Conservation (phyloP, 192 early-diverging fungal species). For the Backusella australiensis region DNA sequence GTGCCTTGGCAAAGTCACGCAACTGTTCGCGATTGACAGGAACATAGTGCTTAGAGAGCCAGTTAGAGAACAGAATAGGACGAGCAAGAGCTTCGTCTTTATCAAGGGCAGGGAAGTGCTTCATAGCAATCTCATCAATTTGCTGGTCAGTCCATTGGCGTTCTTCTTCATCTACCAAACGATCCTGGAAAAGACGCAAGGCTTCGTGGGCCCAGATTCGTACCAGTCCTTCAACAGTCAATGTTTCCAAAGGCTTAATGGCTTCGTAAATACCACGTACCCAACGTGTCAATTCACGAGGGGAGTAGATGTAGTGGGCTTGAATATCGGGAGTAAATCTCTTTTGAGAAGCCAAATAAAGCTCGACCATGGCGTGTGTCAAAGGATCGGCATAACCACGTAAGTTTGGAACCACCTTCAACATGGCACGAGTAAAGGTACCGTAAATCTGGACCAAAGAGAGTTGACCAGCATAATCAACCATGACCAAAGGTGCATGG, state of each 20-base stretch:
- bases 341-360: slow-evolving; percentile 87
- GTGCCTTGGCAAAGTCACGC: slow-evolving; percentile 89
- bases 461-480: slow-evolving; percentile 94
- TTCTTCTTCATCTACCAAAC: slow-evolving; percentile 86
- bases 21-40: slow-evolving; percentile 86
- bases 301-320: slow-evolving; percentile 99
- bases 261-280: slow-evolving; percentile 96
- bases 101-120: slow-evolving; percentile 88
- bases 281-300: slow-evolving; percentile 99
- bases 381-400: slow-evolving; percentile 89
- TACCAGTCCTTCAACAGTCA: slow-evolving; percentile 82
- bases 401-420: slow-evolving; percentile 89
- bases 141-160: slow-evolving; percentile 87
- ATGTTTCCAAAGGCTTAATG: slow-evolving; percentile 78
- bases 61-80: slow-evolving; percentile 97
- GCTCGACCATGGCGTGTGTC: slow-evolving; percentile 96
- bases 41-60: slow-evolving; percentile 92
- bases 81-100: slow-evolving; percentile 66
- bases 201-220: slow-evolving; percentile 99
- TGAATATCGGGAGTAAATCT: slow-evolving; percentile 97
- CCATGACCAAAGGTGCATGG: slow-evolving; percentile 95
- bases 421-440: slow-evolving; percentile 87
- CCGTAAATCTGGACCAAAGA: slow-evolving; percentile 96
- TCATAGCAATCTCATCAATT: slow-evolving; percentile 78
- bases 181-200: slow-evolving; percentile 97